Conservation (phyloP, 2,329 filamentous ascomycete species). For the Hypomyces perniciosus region DNA sequence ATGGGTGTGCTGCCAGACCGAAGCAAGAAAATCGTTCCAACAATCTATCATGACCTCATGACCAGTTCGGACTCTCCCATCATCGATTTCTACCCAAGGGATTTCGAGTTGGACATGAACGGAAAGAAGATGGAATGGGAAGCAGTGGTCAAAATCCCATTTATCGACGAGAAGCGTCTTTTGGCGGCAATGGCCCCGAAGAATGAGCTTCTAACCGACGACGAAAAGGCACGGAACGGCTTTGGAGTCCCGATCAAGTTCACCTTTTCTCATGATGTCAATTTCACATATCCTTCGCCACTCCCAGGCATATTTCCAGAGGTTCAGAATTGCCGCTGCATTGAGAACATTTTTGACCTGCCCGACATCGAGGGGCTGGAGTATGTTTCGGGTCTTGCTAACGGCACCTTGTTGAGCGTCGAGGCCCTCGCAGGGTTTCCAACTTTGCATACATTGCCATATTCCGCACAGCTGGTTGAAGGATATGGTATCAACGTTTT, state of each 20-base stretch:
- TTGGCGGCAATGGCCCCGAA: constrained; percentile 80
- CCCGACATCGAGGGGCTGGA: constrained; percentile 87
- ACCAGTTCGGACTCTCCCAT: constrained; percentile 85
- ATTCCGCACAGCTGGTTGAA: constrained; percentile 62
- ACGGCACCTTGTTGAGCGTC: constrained; percentile 74
- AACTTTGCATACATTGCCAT: constrained; percentile 77
- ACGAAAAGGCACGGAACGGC: constrained; percentile 76
- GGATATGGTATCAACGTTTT: constrained; percentile 92
- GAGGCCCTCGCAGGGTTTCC: constrained; percentile 91
- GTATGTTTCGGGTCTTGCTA: constrained; percentile 74
- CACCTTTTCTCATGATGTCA: constrained; percentile 69
- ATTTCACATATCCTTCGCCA: constrained; percentile 83
- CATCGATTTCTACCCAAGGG: constrained; percentile 94
- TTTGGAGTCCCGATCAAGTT: constrained; percentile 94
- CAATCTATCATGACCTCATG: constrained; percentile 86
- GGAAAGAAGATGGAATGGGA: constrained; percentile 99
- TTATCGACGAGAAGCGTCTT: constrained; percentile 88
- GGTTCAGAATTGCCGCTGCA: constrained; percentile 76
- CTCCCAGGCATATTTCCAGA: constrained; percentile 87
- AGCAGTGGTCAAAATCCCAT: constrained; percentile 96
- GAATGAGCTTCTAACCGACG: constrained; percentile 69
- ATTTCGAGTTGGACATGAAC: constrained; percentile 98
- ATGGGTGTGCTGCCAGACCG: constrained; percentile 98
- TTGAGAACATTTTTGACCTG: constrained; percentile 94
- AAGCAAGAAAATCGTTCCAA: constrained; percentile 92